phyloP scores from a whole-genome alignment of 2,329 filamentous ascomycete species.

The Cladosporium phlei region DNA sequence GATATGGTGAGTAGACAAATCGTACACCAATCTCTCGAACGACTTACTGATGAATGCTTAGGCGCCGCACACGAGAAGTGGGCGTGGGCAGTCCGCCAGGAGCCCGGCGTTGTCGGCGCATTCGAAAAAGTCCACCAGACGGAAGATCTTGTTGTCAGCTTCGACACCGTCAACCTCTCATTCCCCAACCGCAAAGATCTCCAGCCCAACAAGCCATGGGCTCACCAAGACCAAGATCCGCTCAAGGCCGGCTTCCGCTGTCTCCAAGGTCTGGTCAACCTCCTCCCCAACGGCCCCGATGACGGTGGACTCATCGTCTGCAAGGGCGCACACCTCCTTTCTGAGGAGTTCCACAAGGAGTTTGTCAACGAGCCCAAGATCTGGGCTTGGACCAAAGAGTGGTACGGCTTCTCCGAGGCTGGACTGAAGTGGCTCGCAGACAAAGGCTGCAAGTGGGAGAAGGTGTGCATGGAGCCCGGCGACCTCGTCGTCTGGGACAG shows the following conservation, averaged over 20 bases:
- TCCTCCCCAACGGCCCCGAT: constrained; percentile 34
- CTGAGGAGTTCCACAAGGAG: constrained; percentile 32
- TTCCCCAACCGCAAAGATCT: constrained; percentile 32
- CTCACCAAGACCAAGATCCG: constrained; percentile 40
- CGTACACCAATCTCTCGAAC: background rate
- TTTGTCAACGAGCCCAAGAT: constrained; percentile 22
- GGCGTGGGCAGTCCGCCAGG: constrained; percentile 37
- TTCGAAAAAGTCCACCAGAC: constrained; percentile 39
- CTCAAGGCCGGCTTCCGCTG: constrained; percentile 46
- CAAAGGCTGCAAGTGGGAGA: constrained; percentile 24
- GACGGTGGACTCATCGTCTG: constrained; percentile 37
- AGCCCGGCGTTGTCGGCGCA: constrained; percentile 36
- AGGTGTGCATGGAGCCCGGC: constrained; percentile 25
- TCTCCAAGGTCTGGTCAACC: constrained; percentile 49
- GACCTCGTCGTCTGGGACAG: constrained; percentile 26
- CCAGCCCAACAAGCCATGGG: constrained; percentile 21
- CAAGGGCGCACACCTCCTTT: constrained; percentile 30
- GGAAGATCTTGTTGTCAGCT: constrained; percentile 46
- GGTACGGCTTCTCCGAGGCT: constrained; percentile 26
- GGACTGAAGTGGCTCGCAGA: constrained; percentile 24
- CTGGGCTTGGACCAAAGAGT: constrained; percentile 21
- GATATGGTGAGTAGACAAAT: constrained; percentile 23
- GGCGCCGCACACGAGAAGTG: constrained; percentile 37
- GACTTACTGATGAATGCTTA: background rate
- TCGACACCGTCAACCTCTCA: constrained; percentile 45